A percentile compares a stretch with the other conserved stretches of the same genome.
phyloP scores from a whole-genome alignment of 129 eudicot species.

The Flaveria brownii region DNA sequence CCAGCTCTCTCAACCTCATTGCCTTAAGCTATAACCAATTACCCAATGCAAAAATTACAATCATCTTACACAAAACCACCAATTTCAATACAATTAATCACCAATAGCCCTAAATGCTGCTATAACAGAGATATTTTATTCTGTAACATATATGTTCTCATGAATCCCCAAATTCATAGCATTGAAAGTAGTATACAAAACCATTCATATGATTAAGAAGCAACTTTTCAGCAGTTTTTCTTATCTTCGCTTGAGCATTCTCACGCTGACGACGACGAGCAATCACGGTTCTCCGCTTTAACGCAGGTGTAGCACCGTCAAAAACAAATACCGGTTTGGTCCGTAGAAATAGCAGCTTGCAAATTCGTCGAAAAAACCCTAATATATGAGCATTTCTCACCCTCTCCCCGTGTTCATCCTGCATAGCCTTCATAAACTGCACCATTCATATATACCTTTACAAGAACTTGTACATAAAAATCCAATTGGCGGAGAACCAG shows the following conservation, averaged over 20 bases:
- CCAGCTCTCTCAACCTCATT: conserved; percentile 70
- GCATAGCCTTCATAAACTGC: conserved; percentile 94
- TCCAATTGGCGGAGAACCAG: too few relatives aligned
- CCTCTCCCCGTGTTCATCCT: conserved; percentile 96
- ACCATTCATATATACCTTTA: conserved; percentile 99
- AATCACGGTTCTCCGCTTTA: conserved; percentile 74
- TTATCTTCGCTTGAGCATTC: conserved; percentile 82
- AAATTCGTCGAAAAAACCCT: conserved; percentile 87
- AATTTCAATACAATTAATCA: neutral
- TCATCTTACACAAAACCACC: neutral
- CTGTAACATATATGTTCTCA: too few relatives aligned
- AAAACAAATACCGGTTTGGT: conserved; percentile 87
- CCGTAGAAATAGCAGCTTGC: conserved; percentile 74
- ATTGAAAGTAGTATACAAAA: neutral
- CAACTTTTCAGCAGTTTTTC: conserved; percentile 84
- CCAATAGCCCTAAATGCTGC: neutral
- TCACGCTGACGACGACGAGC: conserved; percentile 89
- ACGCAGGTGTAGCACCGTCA: conserved; percentile 83
- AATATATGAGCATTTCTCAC: conserved; percentile 83
- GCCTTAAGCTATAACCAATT: conserved; percentile 61
- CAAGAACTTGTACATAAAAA: too few relatives aligned
- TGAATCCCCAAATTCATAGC: too few relatives aligned
- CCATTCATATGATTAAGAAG: conserved; percentile 73
- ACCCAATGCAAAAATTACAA: neutral
- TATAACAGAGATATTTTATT: too few relatives aligned